phyloP scores from a whole-genome alignment of 2,329 filamentous ascomycete genomes.

The Stagonosporopsis vannaccii region DNA sequence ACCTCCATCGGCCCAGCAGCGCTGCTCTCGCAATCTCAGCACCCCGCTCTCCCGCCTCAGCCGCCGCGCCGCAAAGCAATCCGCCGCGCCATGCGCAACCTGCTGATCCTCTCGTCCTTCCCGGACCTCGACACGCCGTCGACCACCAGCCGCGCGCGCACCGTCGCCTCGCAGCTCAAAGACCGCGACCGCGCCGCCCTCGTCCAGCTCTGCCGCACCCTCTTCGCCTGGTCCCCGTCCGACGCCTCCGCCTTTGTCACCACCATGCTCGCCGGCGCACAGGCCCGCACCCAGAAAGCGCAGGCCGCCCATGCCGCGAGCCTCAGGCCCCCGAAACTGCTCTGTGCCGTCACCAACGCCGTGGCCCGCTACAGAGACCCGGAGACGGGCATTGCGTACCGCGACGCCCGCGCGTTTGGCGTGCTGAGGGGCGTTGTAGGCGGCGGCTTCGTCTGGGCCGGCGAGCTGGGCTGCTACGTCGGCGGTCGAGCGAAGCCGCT shows the following conservation, averaged over 20 bases:
- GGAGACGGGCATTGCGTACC: slow-evolving; percentile 81
- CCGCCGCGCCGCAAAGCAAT: slow-evolving; percentile 48
- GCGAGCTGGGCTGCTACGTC: slow-evolving; percentile 81
- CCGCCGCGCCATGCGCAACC: slow-evolving; percentile 62
- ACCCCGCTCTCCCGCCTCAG: slow-evolving; percentile 22
- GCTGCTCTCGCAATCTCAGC: slow-evolving; percentile 35
- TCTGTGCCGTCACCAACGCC: slow-evolving; percentile 82
- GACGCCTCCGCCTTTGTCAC: slow-evolving; percentile 42
- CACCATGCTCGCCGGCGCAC: slow-evolving; percentile 53
- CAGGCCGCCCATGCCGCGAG: slow-evolving; percentile 38
- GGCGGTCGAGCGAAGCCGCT: slow-evolving; percentile 60
- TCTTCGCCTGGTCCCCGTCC: slow-evolving; percentile 43
- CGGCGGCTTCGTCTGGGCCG: slow-evolving; percentile 84
- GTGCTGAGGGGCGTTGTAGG: slow-evolving; percentile 77
- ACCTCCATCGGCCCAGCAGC: slow-evolving; percentile 25
- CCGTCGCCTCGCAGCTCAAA: slow-evolving; percentile 51
- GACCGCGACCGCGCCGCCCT: slow-evolving; percentile 56
- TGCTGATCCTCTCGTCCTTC: slow-evolving; percentile 62
- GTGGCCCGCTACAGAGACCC: slow-evolving; percentile 86
- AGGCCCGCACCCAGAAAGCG: slow-evolving; percentile 53
- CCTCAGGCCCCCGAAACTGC: slow-evolving; percentile 41
- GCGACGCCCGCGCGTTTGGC: slow-evolving; percentile 79
- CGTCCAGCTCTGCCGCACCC: slow-evolving; percentile 61
- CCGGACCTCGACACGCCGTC: slow-evolving; percentile 52
- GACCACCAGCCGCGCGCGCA: slow-evolving; percentile 56